Conservation (phyloP, 257 asterid genomes). For the Nicotiana paniculata region DNA sequence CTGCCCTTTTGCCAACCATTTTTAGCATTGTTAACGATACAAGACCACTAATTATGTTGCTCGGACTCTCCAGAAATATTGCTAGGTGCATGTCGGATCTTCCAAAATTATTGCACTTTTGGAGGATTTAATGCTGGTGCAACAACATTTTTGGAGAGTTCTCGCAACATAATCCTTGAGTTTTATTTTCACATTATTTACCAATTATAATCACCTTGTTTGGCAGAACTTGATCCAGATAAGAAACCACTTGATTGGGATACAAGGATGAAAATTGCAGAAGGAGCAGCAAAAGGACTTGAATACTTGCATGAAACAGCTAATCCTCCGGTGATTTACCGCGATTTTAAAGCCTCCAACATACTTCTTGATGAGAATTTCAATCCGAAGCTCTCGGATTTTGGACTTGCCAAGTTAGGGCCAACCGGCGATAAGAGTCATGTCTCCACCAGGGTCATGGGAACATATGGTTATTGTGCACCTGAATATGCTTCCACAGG, state of each 20-base stretch:
- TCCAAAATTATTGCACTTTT: not conserved
- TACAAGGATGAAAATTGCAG: conserved; percentile 54
- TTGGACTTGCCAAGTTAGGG: conserved; percentile 54
- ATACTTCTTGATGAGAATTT: conserved; percentile 40
- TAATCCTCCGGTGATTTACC: conserved; percentile 50
- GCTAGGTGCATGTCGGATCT: not conserved
- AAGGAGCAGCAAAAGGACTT: conserved; percentile 53
- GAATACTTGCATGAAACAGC: conserved; percentile 53
- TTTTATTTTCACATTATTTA: no score
- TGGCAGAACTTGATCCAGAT: conserved; percentile 17
- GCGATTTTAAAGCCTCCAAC: conserved; percentile 61
- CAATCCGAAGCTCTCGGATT: conserved; percentile 53
- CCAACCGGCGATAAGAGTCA: conserved; percentile 27
- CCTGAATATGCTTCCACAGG: conserved; percentile 50
- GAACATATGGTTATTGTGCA: conserved; percentile 62
- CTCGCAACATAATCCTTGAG: no score
- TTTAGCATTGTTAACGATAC: no score
- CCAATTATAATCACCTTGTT: not conserved
- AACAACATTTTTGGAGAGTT: no score
- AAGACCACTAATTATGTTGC: not conserved
- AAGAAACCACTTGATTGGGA: conserved; percentile 44
- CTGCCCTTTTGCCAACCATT: no score
- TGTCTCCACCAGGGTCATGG: conserved; percentile 48
- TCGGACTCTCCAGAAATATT: not conserved
- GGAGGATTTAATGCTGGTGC: not conserved